A percentile compares a stretch with the other conserved stretches of the same genome.
These are phyloP conservation scores for Scheffersomyces stambukii DNA, from an alignment of 1,139 yeast species.

Conservation along the genomic window DNA sequence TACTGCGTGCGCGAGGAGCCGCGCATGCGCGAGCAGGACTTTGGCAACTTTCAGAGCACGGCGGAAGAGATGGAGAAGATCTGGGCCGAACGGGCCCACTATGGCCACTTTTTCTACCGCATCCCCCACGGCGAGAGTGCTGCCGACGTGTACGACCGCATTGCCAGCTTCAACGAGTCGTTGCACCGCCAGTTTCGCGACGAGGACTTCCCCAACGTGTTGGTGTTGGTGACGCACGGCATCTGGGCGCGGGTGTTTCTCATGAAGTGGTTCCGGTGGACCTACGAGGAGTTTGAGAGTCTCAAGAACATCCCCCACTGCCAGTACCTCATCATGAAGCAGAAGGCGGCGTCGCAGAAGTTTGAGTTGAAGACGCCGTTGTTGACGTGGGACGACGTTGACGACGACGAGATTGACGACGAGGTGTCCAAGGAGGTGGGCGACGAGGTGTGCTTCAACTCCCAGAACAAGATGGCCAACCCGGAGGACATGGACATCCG, in stretches of 20 bases:
- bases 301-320: conserved; percentile 83
- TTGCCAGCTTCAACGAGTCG: conserved; percentile 85
- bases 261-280: conserved; percentile 94
- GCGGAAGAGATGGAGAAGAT: conserved; percentile 72
- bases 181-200: conserved; percentile 72
- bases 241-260: conserved; percentile 89
- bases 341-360: conserved; percentile 37
- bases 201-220: conserved; percentile 63
- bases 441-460: conserved; percentile 2
- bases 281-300: conserved; percentile 81
- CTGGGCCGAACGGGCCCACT: conserved; percentile 79
- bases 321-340: conserved; percentile 73
- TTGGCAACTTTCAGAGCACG: conserved; percentile 84
- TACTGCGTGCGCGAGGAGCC: conserved; percentile 77
- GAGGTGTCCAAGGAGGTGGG: conserved; percentile 32
- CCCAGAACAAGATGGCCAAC: conserved; percentile 23
- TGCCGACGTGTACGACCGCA: conserved; percentile 89
- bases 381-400: conserved; percentile 58
- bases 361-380: conserved; percentile 51
- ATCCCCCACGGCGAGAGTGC: conserved; percentile 95
- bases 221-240: conserved; percentile 87
- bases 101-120: conserved; percentile 88
- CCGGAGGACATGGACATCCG: conserved; percentile 42
- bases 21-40: conserved; percentile 88
- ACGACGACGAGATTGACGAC: conserved; percentile 34